Percentiles rank a stretch among this genome's conserved stretches.
These are phyloP conservation scores for Entomortierella chlamydospora DNA, from an alignment of 192 early-diverging fungal species.

Conservation along the genomic window DNA sequence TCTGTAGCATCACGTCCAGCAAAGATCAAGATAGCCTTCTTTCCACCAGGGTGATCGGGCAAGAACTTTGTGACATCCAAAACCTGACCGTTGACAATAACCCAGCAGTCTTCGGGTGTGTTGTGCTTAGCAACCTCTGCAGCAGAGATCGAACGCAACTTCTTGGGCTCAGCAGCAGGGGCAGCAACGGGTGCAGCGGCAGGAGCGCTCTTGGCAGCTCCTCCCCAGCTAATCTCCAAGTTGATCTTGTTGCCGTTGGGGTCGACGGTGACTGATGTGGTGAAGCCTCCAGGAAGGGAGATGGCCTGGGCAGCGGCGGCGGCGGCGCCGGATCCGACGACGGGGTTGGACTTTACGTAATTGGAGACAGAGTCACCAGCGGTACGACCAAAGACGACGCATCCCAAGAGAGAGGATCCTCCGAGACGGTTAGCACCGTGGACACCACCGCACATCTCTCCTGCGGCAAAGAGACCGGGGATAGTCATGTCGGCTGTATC, in stretches of 20 bases:
- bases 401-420: conserved; percentile 93
- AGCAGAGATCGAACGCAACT: conserved; percentile 65
- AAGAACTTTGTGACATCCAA: conserved; percentile 83
- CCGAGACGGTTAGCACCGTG: conserved; percentile 97
- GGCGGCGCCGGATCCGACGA: conserved; percentile 60
- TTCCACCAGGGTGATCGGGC: conserved; percentile 85
- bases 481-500: conserved; percentile 65
- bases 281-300: conserved; percentile 75
- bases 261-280: conserved; percentile 70
- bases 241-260: conserved; percentile 59
- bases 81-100: conserved; percentile 86
- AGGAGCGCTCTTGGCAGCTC: conserved; percentile 17
- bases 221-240: conserved; percentile 66
- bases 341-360: conserved; percentile 69
- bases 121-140: conserved; percentile 91
- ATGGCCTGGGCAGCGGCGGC: conserved; percentile 70
- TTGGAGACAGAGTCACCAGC: conserved; percentile 79
- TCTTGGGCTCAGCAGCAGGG: conserved; percentile 53
- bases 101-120: conserved; percentile 86
- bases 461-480: conserved; percentile 88
- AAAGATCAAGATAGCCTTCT: conserved; percentile 87
- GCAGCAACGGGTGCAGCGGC: conserved; percentile 48
- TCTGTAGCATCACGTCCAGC: conserved; percentile 88
- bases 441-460: conserved; percentile 96
- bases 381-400: conserved; percentile 96